These are phyloP conservation scores for Heliamphora exappendiculata DNA, from an alignment of 148 eudicot genomes.

Conservation along the genomic window DNA sequence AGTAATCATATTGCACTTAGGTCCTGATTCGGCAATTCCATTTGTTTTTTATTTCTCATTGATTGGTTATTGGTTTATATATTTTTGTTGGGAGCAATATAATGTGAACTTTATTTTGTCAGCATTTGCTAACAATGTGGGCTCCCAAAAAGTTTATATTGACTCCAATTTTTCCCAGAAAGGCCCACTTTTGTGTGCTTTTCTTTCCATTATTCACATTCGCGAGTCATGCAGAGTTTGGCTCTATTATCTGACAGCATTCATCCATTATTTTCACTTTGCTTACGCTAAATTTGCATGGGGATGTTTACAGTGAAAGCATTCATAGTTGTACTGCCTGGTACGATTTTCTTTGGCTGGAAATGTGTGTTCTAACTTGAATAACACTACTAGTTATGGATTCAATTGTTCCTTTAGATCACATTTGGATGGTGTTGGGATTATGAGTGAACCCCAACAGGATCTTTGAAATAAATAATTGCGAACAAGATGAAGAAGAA, in stretches of 20 bases:
- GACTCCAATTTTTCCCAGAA: slow-evolving; percentile 3
- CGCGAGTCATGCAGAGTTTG: background rate
- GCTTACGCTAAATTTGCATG: background rate
- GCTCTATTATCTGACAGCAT: background rate
- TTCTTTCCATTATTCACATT: background rate
- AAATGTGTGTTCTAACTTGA: background rate
- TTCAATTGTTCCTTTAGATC: background rate
- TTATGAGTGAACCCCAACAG: no score
- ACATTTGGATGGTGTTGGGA: background rate
- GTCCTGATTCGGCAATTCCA: slow-evolving; percentile 8
- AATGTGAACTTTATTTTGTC: slow-evolving; percentile 2
- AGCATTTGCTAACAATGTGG: background rate
- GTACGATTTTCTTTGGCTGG: background rate
- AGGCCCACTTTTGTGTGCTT: background rate
- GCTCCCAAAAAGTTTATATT: background rate
- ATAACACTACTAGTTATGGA: no score
- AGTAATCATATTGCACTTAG: background rate
- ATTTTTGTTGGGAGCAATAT: background rate
- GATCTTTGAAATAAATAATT: no score
- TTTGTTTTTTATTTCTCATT: background rate
- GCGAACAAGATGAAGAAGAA: no score
- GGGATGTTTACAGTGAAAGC: background rate
- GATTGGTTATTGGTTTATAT: background rate
- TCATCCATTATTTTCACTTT: background rate
- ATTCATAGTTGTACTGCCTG: background rate